Conservation (phyloP, 176 grass and related monocot species). For the Zea mays region DNA sequence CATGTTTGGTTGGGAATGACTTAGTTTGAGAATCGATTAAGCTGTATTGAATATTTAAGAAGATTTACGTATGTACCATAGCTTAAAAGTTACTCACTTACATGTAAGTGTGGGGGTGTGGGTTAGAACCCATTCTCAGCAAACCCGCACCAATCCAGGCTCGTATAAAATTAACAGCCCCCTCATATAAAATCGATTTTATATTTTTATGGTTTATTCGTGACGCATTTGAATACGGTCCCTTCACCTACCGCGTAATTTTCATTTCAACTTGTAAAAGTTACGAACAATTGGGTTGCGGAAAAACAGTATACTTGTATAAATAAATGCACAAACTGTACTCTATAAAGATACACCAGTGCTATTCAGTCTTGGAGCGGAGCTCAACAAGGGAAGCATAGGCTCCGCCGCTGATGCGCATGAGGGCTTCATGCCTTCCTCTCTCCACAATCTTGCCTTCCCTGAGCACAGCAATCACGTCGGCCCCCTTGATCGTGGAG, state of each 20-base stretch:
- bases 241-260: not conserved
- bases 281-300: not conserved
- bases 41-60: too few species aligned
- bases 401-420: conserved; percentile 49
- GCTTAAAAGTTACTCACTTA: too few species aligned
- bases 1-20: too few species aligned
- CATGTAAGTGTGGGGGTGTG: too few species aligned
- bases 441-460: conserved; percentile 58
- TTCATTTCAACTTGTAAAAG: conserved; percentile 3
- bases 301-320: not conserved
- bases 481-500: conserved; percentile 67
- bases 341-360: conserved; percentile 17
- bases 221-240: not conserved
- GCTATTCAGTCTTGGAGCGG: conserved; percentile 29
- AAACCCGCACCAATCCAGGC: too few species aligned
- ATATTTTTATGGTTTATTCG: conserved; percentile 9
- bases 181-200: too few species aligned
- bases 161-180: too few species aligned
- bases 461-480: conserved; percentile 59
- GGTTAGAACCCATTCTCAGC: too few species aligned
- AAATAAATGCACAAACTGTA: not conserved
- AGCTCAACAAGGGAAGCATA: conserved; percentile 57
- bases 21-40: too few species aligned
- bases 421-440: conserved; percentile 51
- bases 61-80: too few species aligned